Evolutionary conservation across 148 eudicot genomes (phyloP).

Genomic region (Rhododendron ovatum): DNA sequence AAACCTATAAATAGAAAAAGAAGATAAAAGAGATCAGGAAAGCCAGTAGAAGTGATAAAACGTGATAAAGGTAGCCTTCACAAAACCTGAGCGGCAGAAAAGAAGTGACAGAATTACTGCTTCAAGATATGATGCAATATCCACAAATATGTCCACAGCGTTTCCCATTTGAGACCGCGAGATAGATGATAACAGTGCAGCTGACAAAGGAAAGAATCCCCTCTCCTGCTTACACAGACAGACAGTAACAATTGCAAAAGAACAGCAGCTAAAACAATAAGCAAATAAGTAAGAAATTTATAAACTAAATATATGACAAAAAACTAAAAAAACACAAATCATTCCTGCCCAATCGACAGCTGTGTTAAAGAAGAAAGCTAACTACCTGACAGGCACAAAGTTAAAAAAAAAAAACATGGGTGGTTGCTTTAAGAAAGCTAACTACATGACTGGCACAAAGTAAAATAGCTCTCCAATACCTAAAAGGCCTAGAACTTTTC

Average conservation of each 20-base stretch:
- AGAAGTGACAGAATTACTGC: conserved; percentile 73
- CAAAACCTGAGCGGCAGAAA: conserved; percentile 83
- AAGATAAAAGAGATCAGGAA: not conserved
- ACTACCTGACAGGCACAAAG: too few species aligned
- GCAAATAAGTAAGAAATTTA: not conserved
- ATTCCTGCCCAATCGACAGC: too few species aligned
- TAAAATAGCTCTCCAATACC: not conserved
- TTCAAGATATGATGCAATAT: conserved; percentile 62
- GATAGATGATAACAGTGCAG: conserved; percentile 74
- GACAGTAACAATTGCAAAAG: not conserved
- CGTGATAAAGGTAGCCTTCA: not conserved
- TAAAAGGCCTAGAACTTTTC: not conserved
- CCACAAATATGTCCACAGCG: conserved; percentile 49
- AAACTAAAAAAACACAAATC: not conserved
- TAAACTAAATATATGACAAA: not conserved
- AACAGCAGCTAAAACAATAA: not conserved
- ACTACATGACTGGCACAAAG: not conserved
- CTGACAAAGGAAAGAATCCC: conserved; percentile 90
- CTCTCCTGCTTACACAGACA: conserved; percentile 55
- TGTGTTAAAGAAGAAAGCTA: too few species aligned
- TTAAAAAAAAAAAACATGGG: not conserved
- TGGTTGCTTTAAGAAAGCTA: not conserved
- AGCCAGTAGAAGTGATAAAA: not conserved
- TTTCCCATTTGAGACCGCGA: conserved; percentile 56
- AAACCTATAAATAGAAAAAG: not conserved